A percentile compares a stretch with the other conserved stretches of the same genome.
phyloP scores from a whole-genome alignment of 305 asterid species.

The Fraxinus dipetala region DNA sequence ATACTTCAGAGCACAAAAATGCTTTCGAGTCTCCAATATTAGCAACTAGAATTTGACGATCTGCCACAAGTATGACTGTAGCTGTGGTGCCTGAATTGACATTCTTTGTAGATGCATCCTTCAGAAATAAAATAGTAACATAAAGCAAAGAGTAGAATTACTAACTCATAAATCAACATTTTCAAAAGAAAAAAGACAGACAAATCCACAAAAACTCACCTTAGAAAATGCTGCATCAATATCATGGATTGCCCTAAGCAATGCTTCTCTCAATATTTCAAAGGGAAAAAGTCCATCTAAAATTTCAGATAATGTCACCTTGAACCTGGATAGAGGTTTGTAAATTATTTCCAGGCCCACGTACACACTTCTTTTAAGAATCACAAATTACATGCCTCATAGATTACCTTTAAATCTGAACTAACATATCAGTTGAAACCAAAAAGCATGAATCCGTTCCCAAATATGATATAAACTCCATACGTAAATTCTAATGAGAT shows the following conservation, averaged over 20 bases:
- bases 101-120: constrained; percentile 77
- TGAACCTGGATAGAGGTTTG: constrained; percentile 49
- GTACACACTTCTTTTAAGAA: not conserved
- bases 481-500: not conserved
- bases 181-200: constrained; percentile 9
- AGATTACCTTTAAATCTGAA: not conserved
- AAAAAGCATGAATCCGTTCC: constrained; percentile 7
- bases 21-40: constrained; percentile 97
- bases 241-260: constrained; percentile 76
- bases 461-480: not conserved
- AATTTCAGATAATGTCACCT: constrained; percentile 63
- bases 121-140: constrained; percentile 34
- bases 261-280: constrained; percentile 86
- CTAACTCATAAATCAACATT: constrained; percentile 12
- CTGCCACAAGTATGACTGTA: constrained; percentile 71
- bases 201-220: constrained; percentile 36
- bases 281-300: constrained; percentile 70
- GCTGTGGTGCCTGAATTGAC: constrained; percentile 90
- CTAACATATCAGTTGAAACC: not conserved
- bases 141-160: constrained; percentile 26
- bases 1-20: constrained; percentile 81
- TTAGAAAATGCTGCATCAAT: constrained; percentile 67
- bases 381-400: constrained; percentile 1
- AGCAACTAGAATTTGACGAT: constrained; percentile 81
- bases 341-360: not conserved